A percentile compares a stretch with the other conserved stretches of the same genome.
These are phyloP conservation scores for Tricholoma furcatifolium DNA, from an alignment of 768 basidiomycete species.

Conservation along the genomic window DNA sequence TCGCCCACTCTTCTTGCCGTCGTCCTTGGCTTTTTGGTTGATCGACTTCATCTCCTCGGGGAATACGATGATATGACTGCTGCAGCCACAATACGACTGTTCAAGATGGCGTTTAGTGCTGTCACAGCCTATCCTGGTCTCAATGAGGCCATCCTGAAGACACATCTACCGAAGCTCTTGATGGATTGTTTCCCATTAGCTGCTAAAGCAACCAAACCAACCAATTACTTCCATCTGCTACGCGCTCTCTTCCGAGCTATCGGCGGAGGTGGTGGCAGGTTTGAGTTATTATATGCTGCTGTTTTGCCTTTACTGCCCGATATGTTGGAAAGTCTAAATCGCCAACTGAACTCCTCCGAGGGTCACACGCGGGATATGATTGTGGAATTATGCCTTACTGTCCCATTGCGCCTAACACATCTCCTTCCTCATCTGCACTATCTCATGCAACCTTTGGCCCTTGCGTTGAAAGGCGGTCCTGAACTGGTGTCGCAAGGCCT, in stretches of 20 bases:
- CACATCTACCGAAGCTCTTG: slow-evolving; percentile 88
- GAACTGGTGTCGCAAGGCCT: slow-evolving; percentile 95
- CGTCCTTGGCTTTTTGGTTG: slow-evolving; percentile 82
- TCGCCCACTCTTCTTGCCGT: slow-evolving; percentile 86
- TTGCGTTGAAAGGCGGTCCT: slow-evolving; percentile 81
- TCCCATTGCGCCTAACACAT: slow-evolving; percentile 92
- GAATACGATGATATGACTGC: slow-evolving; percentile 82
- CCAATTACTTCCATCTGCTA: slow-evolving; percentile 90
- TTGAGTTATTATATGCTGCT: slow-evolving; percentile 93
- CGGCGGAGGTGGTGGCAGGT: slow-evolving; percentile 87
- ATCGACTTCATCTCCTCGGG: slow-evolving; percentile 78
- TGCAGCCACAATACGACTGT: slow-evolving; percentile 83
- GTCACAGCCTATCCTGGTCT: slow-evolving; percentile 67
- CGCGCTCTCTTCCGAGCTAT: slow-evolving; percentile 92
- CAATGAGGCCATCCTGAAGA: slow-evolving; percentile 93
- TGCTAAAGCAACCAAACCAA: slow-evolving; percentile 86
- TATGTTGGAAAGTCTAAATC: slow-evolving; percentile 93
- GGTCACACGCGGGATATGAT: slow-evolving; percentile 87
- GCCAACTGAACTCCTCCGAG: slow-evolving; percentile 83
- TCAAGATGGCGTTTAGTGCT: slow-evolving; percentile 93
- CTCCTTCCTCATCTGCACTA: slow-evolving; percentile 93
- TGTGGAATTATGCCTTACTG: slow-evolving; percentile 95
- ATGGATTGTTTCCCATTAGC: slow-evolving; percentile 97
- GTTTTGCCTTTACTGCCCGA: slow-evolving; percentile 95
- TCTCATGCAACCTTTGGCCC: slow-evolving; percentile 93